Base-by-base conservation (phyloP, 768 basidiomycete species). In the Pleurotus tuoliensis region DNA sequence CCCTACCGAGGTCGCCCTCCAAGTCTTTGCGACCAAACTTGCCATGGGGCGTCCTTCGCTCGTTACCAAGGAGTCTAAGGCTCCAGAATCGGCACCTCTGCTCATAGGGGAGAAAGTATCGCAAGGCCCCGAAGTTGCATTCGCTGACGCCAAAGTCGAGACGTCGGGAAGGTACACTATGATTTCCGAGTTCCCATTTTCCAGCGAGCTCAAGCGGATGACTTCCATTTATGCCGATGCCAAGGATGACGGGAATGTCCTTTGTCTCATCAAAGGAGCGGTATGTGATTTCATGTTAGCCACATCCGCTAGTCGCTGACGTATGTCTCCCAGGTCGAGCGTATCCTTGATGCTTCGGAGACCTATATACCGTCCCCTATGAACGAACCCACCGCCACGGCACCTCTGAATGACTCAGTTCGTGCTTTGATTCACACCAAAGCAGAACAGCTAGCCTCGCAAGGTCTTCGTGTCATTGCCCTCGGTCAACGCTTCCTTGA, bases 1-100 rank as follows among this genome's bases (percentile, higher is more conserved):
- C 58, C 80, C 82, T 2, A 82, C 81, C 1, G 80, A 82, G 61
- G 75, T 81, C 8, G 81, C 81, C 2, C 73, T 82, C 4, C 80
- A 81, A 61, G 79, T 81, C 20, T 80, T 82, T 56, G 79, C 80
- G 1, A 73, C 74, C 50, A 79, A 78, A 57, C 70, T 82, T 47
- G 73, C 73, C 1, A 71, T 76, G 40, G 80, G 81, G 4, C 67
- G 70, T 18, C 57, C 69, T n/a, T 62, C 56, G 13, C 61, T 75
- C 13, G 65, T 69, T 5, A 39, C 58, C 7, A 67, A 71, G 49
- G 59, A 61, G 12, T 54, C 61, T 11, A 65, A 67, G 9, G 30
- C 50, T 22, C 61, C 63, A 41, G 62, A 61, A 30, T 38, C 47
- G 6, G 56, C 34, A 68, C 69, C 12, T 58, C 66, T 20, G 70